Conservation (phyloP, 2,329 filamentous ascomycete species). For the Leptographium flavum region DNA sequence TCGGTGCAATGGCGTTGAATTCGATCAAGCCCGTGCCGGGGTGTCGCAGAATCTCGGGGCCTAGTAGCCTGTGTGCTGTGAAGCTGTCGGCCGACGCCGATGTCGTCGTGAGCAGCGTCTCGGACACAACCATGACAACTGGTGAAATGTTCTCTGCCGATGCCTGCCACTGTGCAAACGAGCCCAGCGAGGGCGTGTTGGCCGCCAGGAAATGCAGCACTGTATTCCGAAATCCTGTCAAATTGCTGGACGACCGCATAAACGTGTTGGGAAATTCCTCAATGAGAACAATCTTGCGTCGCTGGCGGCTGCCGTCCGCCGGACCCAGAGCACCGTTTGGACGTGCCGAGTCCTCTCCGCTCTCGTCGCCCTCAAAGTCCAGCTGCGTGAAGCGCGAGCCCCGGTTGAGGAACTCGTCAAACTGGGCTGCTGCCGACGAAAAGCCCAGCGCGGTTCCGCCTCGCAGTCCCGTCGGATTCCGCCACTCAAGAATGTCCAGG, state of each 20-base stretch:
- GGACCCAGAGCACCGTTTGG: neutral
- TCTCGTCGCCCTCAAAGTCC: slow-evolving; percentile 13
- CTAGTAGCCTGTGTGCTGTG: slow-evolving; percentile 79
- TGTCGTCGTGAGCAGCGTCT: slow-evolving; percentile 74
- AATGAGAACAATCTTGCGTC: slow-evolving; percentile 49
- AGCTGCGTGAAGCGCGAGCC: slow-evolving; percentile 60
- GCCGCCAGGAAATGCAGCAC: slow-evolving; percentile 62
- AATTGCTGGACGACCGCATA: slow-evolving; percentile 45
- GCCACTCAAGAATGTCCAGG: slow-evolving; percentile 77
- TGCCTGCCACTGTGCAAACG: slow-evolving; percentile 21
- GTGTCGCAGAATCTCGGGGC: slow-evolving; percentile 72
- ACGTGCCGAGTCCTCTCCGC: slow-evolving; percentile 13
- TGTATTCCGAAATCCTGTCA: slow-evolving; percentile 60
- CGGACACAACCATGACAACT: slow-evolving; percentile 80
- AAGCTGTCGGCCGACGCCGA: slow-evolving; percentile 81
- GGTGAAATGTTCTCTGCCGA: slow-evolving; percentile 42
- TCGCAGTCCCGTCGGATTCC: slow-evolving; percentile 55
- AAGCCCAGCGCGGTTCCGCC: slow-evolving; percentile 35
- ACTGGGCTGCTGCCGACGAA: slow-evolving; percentile 61
- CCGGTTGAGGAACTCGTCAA: slow-evolving; percentile 80
- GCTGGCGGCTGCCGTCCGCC: neutral
- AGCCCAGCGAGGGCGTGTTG: slow-evolving; percentile 42
- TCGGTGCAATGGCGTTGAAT: slow-evolving; percentile 85
- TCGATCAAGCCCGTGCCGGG: slow-evolving; percentile 68
- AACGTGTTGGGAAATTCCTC: slow-evolving; percentile 76